phyloP scores from a whole-genome alignment of 768 basidiomycete species.

The Leucosporidium creatinivorum region DNA sequence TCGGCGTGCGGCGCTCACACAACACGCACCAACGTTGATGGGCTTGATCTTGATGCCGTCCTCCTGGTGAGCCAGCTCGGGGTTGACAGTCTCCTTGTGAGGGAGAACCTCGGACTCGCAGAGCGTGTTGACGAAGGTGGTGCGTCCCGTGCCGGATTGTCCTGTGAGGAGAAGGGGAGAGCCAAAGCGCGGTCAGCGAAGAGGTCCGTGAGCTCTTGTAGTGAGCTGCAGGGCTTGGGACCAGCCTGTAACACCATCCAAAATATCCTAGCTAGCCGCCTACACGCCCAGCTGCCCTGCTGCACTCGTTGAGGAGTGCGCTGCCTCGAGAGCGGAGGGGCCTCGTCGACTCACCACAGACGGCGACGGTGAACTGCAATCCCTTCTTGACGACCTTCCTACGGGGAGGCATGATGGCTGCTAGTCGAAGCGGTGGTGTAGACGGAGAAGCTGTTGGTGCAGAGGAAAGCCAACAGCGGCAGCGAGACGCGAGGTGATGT shows the following conservation, averaged over 20 bases:
- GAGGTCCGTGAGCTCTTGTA: not conserved
- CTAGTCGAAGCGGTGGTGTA: too few relatives aligned
- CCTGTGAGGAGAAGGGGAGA: constrained; percentile 51
- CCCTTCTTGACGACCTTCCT: constrained; percentile 87
- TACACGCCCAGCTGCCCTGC: not conserved
- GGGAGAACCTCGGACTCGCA: constrained; percentile 76
- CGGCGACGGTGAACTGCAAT: constrained; percentile 95
- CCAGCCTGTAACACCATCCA: not conserved
- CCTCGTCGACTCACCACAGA: constrained; percentile 68
- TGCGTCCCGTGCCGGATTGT: constrained; percentile 76
- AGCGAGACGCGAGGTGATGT: too few relatives aligned
- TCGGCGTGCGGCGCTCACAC: not conserved
- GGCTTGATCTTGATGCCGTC: constrained; percentile 93
- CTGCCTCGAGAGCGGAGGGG: not conserved
- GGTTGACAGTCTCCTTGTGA: constrained; percentile 77
- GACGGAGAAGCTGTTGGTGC: too few relatives aligned
- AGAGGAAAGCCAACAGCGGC: too few relatives aligned
- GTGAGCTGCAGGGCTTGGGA: not conserved
- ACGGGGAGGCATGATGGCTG: constrained; percentile 27
- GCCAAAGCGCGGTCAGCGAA: not conserved
- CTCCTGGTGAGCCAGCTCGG: constrained; percentile 86
- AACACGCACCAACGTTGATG: constrained; percentile 67
- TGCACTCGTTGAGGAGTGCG: not conserved
- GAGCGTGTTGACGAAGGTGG: constrained; percentile 98
- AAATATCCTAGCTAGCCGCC: not conserved